These are phyloP conservation scores for Leccinum longicurvipes DNA, from an alignment of 768 basidiomycete genomes.

Conservation along the genomic window DNA sequence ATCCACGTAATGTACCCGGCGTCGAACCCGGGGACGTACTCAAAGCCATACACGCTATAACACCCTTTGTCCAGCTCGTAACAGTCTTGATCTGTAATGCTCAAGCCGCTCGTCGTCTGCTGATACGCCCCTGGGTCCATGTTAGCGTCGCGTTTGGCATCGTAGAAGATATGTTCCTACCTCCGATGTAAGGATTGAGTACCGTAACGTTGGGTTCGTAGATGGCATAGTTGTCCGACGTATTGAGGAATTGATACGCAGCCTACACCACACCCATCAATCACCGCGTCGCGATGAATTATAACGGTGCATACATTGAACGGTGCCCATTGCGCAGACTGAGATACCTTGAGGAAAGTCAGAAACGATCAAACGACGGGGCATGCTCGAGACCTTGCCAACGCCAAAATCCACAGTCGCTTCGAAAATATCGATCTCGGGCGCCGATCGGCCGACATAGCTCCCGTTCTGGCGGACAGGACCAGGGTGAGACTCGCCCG, in stretches of 20 bases:
- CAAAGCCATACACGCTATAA: conserved; percentile 51
- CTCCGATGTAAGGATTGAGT: conserved; percentile 45
- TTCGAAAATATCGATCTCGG: conserved; percentile 61
- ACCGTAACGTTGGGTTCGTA: conserved; percentile 35
- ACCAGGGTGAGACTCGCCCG: conserved; percentile 56
- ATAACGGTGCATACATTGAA: conserved; percentile 26
- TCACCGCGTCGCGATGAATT: not conserved
- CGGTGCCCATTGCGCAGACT: conserved; percentile 48
- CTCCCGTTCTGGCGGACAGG: conserved; percentile 46
- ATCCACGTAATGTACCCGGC: conserved; percentile 69
- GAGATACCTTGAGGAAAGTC: conserved; percentile 37
- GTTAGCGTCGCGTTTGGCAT: conserved; percentile 5
- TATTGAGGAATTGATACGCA: conserved; percentile 41
- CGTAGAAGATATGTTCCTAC: conserved; percentile 15
- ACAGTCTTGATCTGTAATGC: conserved; percentile 40
- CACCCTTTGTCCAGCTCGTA: conserved; percentile 41
- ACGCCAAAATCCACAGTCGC: conserved; percentile 35
- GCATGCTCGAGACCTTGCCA: conserved; percentile 24
- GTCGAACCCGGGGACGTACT: conserved; percentile 50
- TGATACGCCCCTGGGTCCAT: conserved; percentile 32
- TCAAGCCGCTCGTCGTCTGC: conserved; percentile 38
- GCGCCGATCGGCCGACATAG: conserved; percentile 52
- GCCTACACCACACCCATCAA: conserved; percentile 31
- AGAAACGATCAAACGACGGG: no score
- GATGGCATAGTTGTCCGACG: conserved; percentile 33